These are phyloP conservation scores for Fusarium proliferatum DNA, from an alignment of 2,329 filamentous ascomycete species.

Conservation along the genomic window DNA sequence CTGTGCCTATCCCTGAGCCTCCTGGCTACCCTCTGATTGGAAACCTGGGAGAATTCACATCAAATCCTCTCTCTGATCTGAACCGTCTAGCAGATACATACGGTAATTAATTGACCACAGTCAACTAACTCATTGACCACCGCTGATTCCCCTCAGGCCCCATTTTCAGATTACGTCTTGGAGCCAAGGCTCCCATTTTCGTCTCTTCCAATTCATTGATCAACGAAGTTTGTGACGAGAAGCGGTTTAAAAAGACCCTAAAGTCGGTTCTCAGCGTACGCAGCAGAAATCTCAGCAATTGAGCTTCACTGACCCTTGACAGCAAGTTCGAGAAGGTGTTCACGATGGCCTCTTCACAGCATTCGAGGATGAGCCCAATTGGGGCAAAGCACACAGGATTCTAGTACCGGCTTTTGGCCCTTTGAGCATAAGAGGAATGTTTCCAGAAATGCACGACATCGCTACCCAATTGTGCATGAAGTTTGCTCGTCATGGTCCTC, in stretches of 20 bases:
- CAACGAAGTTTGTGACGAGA: slow-evolving; percentile 73
- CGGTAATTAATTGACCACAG: slow-evolving; percentile 56
- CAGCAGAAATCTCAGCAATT: background rate
- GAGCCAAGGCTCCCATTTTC: slow-evolving; percentile 51
- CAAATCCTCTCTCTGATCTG: slow-evolving; percentile 67
- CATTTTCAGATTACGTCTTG: slow-evolving; percentile 38
- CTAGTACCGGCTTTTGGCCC: slow-evolving; percentile 78
- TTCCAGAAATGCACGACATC: slow-evolving; percentile 75
- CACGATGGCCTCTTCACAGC: slow-evolving; percentile 76
- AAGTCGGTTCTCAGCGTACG: slow-evolving; percentile 57
- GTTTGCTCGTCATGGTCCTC: slow-evolving; percentile 72
- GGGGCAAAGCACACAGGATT: slow-evolving; percentile 74
- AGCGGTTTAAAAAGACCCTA: slow-evolving; percentile 71
- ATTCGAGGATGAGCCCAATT: slow-evolving; percentile 65
- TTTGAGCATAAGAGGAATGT: slow-evolving; percentile 75
- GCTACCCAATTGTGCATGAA: slow-evolving; percentile 74
- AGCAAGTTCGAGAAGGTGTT: slow-evolving; percentile 68
- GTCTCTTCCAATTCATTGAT: slow-evolving; percentile 66
- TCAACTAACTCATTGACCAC: background rate
- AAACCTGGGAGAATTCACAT: slow-evolving; percentile 72
- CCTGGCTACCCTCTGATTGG: slow-evolving; percentile 73
- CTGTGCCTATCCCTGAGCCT: slow-evolving; percentile 69
- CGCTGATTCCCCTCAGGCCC: slow-evolving; percentile 26
- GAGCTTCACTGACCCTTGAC: background rate
- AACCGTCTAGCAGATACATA: slow-evolving; percentile 71